These are phyloP conservation scores for Xylaria sp. DNA, from an alignment of 2,329 filamentous ascomycete genomes.

Conservation along the genomic window DNA sequence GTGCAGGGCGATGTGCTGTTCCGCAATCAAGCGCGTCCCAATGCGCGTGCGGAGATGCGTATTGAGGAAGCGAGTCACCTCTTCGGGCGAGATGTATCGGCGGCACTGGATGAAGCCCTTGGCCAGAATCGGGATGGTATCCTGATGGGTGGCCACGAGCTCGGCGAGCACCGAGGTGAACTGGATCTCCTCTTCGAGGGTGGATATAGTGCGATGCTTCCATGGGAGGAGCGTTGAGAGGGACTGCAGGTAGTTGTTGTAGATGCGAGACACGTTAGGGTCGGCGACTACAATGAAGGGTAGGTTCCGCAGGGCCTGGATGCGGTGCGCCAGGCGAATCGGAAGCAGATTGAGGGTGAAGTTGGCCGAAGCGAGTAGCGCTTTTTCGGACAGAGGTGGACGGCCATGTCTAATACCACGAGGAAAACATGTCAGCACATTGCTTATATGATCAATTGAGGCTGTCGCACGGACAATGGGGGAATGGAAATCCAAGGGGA, in stretches of 20 bases:
- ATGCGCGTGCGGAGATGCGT: slow-evolving; percentile 94
- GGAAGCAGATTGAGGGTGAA: slow-evolving; percentile 94
- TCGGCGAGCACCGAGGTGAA: slow-evolving; percentile 95
- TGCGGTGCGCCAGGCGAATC: slow-evolving; percentile 90
- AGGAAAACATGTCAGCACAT: slow-evolving; percentile 15
- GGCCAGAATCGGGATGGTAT: slow-evolving; percentile 93
- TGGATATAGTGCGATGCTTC: slow-evolving; percentile 74
- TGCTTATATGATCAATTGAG: neutral
- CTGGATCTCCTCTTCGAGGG: slow-evolving; percentile 84
- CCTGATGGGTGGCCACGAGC: slow-evolving; percentile 92
- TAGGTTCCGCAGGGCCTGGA: slow-evolving; percentile 90
- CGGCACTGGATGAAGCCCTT: slow-evolving; percentile 92
- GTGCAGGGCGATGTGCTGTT: slow-evolving; percentile 96
- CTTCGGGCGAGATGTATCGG: slow-evolving; percentile 83
- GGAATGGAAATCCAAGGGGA: neutral
- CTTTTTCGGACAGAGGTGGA: slow-evolving; percentile 82
- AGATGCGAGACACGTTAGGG: slow-evolving; percentile 91
- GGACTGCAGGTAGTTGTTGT: slow-evolving; percentile 95
- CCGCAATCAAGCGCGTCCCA: slow-evolving; percentile 91
- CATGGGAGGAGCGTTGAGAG: slow-evolving; percentile 91
- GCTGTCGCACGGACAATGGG: neutral
- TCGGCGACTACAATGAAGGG: slow-evolving; percentile 99
- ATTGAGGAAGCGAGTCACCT: slow-evolving; percentile 93
- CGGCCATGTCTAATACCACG: slow-evolving; percentile 71
- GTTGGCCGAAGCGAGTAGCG: slow-evolving; percentile 89